Conservation (phyloP, 1,284 basidiomycete species). For the Austroboletus niveus region DNA sequence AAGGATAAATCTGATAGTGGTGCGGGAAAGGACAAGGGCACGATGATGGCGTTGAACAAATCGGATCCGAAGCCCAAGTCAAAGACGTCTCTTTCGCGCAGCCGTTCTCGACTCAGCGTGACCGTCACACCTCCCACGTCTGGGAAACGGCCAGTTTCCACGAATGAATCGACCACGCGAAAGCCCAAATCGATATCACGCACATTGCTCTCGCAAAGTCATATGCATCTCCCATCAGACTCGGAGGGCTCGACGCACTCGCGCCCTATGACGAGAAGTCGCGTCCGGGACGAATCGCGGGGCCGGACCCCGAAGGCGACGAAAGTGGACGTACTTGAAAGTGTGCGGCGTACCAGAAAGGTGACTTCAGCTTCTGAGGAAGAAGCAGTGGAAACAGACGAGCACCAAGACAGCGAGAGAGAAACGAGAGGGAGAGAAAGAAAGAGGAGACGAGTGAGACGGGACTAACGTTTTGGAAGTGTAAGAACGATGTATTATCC, state of each 20-base stretch:
- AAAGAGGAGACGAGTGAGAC: slow-evolving; percentile 30
- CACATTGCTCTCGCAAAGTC: slow-evolving; percentile 24
- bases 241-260: slow-evolving; percentile 22
- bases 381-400: slow-evolving; percentile 7
- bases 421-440: slow-evolving; percentile 25
- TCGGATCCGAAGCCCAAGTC: slow-evolving; percentile 13
- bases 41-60: slow-evolving; percentile 11
- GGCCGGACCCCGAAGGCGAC: slow-evolving; percentile 9
- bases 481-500: background rate
- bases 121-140: background rate
- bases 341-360: slow-evolving; percentile 7
- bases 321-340: slow-evolving; percentile 5
- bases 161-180: background rate
- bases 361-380: slow-evolving; percentile 6
- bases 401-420: slow-evolving; percentile 12
- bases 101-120: slow-evolving; percentile 7
- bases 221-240: slow-evolving; percentile 17
- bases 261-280: slow-evolving; percentile 25
- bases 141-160: background rate
- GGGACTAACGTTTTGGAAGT: slow-evolving; percentile 3
- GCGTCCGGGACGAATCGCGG: slow-evolving; percentile 20
- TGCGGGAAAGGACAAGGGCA: slow-evolving; percentile 1
- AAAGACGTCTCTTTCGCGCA: background rate
- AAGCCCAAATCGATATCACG: slow-evolving; percentile 23
- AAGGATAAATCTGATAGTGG: slow-evolving; percentile 1